A percentile compares a stretch with the other conserved stretches of the same genome.
These are phyloP conservation scores for Scolecobasidium constrictum DNA, from an alignment of 2,329 filamentous ascomycete genomes.

Conservation along the genomic window DNA sequence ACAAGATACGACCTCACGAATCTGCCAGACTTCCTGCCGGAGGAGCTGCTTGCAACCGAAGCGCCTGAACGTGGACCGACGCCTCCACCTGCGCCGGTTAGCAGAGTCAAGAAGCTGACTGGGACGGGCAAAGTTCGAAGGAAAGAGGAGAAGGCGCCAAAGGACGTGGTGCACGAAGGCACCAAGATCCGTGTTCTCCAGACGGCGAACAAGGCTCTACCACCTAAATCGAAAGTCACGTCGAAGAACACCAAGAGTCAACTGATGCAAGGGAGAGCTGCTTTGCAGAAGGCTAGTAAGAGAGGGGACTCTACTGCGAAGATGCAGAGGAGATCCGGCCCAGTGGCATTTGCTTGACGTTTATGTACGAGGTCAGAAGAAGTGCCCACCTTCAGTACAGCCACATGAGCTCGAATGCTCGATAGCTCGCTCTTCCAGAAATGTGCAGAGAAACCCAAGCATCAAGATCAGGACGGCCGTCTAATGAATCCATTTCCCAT, in stretches of 20 bases:
- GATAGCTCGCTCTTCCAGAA: too few relatives aligned
- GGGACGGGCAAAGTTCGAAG: neutral
- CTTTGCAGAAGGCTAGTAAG: neutral
- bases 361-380: too few relatives aligned
- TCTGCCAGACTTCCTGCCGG: constrained; percentile 6
- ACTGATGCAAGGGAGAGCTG: neutral
- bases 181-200: constrained; percentile 4
- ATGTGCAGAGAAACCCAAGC: too few relatives aligned
- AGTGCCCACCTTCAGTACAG: too few relatives aligned
- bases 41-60: constrained; percentile 6
- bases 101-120: neutral
- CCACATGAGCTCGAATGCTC: too few relatives aligned
- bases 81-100: constrained; percentile 4
- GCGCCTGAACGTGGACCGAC: neutral
- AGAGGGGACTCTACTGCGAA: too few relatives aligned
- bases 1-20: neutral
- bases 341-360: too few relatives aligned
- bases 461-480: too few relatives aligned
- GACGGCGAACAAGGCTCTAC: constrained; percentile 3
- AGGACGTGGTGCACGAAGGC: constrained; percentile 4
- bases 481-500: too few relatives aligned
- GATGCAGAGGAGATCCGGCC: too few relatives aligned
- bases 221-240: constrained; percentile 1
- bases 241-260: neutral
- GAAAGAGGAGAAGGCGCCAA: constrained; percentile 1